Evolutionary conservation across 495 filamentous ascomycete species (phyloP), one percentile per base, ranked within the genome.

Genomic region (Tuber borchii): DNA sequence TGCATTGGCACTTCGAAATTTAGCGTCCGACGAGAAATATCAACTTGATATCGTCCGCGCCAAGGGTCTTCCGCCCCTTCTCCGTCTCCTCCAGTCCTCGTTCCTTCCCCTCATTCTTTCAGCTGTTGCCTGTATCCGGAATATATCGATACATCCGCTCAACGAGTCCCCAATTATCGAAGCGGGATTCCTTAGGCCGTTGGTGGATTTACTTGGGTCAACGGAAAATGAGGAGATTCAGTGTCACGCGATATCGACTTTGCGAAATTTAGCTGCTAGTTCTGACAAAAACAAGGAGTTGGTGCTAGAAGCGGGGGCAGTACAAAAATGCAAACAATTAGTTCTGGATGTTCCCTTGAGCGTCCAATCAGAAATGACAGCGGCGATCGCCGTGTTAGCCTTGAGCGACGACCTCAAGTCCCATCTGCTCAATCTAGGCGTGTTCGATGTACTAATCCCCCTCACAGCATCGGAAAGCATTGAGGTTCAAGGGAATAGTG

Each of bases 141-240:
- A 99, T 82, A 99, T 99, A 81, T 97, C 94, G 69, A 99, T 99
- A 79, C 95, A 99, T 81, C 95, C 95, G n/a, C 86, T 93, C 73
- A 99, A 99, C 84, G 95, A 99, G 85, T 97, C 94, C n/a, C 96
- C 95, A 0, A 98, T 99, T 75, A 99, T 99, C 76, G 96, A 99
- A 81, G 95, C 95, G 17, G 95, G 95, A 46, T 98, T 99, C 83
- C 84, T 99, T 70, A 93, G 92, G 81, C 95, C 95, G 2, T 84
- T 99, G 74, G 96, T 99, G 31, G 95, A 97, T 75, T 87, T 99
- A 12, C 87, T 99, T 31, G 95, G 95, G 42, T 94, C 93, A 10
- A 97, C 94, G 14, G 96, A 98, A 79, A 97, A 97, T 81, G 95
- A 99, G 84, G 95, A 99, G 82, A 98, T 99, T 48, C 95, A 99